These are phyloP conservation scores for Hirschfeldia incana DNA, from an alignment of 345 rosid genomes.

Conservation along the genomic window DNA sequence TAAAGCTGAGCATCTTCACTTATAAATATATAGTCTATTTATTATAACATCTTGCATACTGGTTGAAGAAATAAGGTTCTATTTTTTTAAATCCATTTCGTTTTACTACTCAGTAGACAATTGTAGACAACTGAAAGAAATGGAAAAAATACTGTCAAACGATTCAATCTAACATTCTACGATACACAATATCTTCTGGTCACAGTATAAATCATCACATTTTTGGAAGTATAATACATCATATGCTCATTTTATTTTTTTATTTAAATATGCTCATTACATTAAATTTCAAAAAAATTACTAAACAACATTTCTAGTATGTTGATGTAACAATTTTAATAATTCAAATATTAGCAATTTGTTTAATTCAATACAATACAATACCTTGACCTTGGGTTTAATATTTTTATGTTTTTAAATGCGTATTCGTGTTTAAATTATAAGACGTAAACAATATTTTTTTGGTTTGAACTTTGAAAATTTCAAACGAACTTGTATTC, in stretches of 20 bases:
- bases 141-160: not conserved
- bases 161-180: not conserved
- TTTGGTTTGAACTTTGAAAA: slow-evolving; percentile 25
- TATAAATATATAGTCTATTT: not conserved
- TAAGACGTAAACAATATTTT: not conserved
- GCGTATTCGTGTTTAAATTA: not conserved
- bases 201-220: not conserved
- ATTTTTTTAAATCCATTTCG: not conserved
- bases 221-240: not conserved
- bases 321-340: not conserved
- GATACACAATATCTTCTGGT: not conserved
- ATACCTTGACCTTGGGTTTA: not conserved
- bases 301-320: not conserved
- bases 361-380: not conserved
- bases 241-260: not conserved
- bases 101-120: not conserved
- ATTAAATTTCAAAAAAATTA: not conserved
- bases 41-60: slow-evolving; percentile 10
- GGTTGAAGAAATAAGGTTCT: not conserved
- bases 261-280: too few species aligned
- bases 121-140: not conserved
- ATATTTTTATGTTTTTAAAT: not conserved
- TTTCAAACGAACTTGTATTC: slow-evolving; percentile 32
- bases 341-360: not conserved
- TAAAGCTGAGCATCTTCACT: not conserved